A percentile compares a stretch with the other conserved stretches of the same genome.
These are phyloP conservation scores for Vitis hybrid DNA, from an alignment of 177 flowering plant species.

Conservation along the genomic window DNA sequence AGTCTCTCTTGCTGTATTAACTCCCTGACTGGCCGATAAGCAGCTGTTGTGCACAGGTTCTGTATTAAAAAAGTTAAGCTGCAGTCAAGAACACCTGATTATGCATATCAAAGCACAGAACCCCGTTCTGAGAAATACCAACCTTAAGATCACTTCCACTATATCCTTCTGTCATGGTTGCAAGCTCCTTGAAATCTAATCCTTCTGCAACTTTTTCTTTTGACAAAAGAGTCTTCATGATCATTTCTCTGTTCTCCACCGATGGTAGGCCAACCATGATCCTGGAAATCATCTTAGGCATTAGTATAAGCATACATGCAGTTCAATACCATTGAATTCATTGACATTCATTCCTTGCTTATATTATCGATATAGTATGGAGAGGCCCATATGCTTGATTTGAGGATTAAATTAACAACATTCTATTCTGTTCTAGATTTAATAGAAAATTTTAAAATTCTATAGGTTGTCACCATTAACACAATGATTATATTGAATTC, in stretches of 20 bases:
- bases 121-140: slow-evolving; percentile 6
- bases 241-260: slow-evolving; percentile 72
- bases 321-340: no score
- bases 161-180: slow-evolving; percentile 89
- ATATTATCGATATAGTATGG: no score
- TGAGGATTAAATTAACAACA: no score
- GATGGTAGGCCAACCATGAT: slow-evolving; percentile 94
- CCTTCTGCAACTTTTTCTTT: slow-evolving; percentile 76
- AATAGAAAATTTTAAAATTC: no score
- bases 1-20: slow-evolving; percentile 62
- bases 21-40: slow-evolving; percentile 76
- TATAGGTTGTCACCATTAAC: no score
- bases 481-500: no score
- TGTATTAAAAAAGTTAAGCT: slow-evolving; percentile 18
- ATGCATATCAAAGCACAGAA: not conserved
- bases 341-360: no score
- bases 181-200: slow-evolving; percentile 78
- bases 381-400: no score
- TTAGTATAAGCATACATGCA: not conserved
- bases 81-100: not conserved
- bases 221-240: slow-evolving; percentile 68
- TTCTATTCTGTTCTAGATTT: no score
- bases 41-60: slow-evolving; percentile 78
- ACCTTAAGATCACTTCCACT: slow-evolving; percentile 98
- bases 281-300: slow-evolving; percentile 36